These are phyloP conservation scores for Phytopythium montanum DNA, from an alignment of 352 stramenopile genomes.

Conservation along the genomic window DNA sequence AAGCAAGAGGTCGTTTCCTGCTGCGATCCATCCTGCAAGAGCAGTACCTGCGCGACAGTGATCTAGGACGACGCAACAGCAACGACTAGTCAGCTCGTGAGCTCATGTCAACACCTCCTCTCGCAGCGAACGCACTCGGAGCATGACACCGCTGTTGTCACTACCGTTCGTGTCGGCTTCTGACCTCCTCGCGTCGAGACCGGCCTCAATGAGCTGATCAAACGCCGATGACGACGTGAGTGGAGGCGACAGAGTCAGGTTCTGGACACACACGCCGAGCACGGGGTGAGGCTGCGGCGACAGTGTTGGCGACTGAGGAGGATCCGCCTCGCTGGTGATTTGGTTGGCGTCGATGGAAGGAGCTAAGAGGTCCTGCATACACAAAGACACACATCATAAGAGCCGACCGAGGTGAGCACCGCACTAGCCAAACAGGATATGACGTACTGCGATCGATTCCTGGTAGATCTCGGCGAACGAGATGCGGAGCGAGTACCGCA, in stretches of 20 bases:
- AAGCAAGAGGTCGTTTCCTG: conserved; percentile 44
- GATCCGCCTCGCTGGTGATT: not conserved
- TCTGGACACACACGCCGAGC: conserved; percentile 22
- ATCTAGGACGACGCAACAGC: conserved; percentile 16
- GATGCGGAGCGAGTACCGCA: conserved; percentile 31
- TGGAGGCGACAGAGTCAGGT: conserved; percentile 22
- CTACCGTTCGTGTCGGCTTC: not conserved
- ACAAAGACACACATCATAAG: not conserved
- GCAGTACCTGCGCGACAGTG: conserved; percentile 35
- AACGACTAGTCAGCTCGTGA: not conserved
- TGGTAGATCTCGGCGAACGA: conserved; percentile 57
- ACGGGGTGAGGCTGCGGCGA: conserved; percentile 3
- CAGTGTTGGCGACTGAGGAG: conserved; percentile 12
- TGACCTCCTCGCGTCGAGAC: conserved; percentile 15
- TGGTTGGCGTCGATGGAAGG: not conserved
- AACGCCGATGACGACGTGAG: conserved; percentile 23
- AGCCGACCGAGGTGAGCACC: not conserved
- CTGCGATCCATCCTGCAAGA: conserved; percentile 22
- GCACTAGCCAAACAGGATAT: not conserved
- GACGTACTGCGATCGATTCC: conserved; percentile 38
- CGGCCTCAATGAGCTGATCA: conserved; percentile 22
- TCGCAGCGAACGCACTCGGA: conserved; percentile 23
- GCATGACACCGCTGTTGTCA: conserved; percentile 23
- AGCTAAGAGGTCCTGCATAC: conserved; percentile 23
- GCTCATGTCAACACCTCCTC: not conserved